phyloP scores from a whole-genome alignment of 148 eudicot genomes.

The Vaccinium vitisidaea region DNA sequence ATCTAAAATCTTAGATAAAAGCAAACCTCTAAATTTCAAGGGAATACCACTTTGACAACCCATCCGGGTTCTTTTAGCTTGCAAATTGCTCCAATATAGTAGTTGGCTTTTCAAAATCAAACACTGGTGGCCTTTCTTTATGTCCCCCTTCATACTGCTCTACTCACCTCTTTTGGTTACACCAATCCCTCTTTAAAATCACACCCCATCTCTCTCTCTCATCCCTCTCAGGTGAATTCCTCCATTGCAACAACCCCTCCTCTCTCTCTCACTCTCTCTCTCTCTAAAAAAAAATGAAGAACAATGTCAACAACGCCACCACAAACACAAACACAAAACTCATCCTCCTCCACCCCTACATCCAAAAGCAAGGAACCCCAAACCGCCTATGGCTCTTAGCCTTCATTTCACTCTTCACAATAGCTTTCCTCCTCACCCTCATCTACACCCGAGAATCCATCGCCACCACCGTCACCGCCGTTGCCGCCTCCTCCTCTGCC shows the following conservation, averaged over 20 bases:
- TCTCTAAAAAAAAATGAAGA: conserved; percentile 57
- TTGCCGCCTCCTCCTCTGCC: conserved; percentile 13
- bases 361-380: conserved; percentile 70
- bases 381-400: conserved; percentile 60
- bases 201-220: conserved; percentile 11
- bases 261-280: background rate
- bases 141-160: conserved; percentile 19
- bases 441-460: conserved; percentile 53
- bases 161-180: background rate
- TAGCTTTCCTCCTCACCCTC: conserved; percentile 57
- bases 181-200: conserved; percentile 23
- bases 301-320: conserved; percentile 31
- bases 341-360: conserved; percentile 74
- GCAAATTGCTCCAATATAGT: background rate
- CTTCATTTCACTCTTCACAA: conserved; percentile 52
- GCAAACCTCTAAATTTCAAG: too few relatives aligned
- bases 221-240: background rate
- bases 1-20: too few relatives aligned
- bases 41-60: too few relatives aligned
- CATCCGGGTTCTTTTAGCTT: background rate
- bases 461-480: conserved; percentile 30
- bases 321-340: conserved; percentile 47
- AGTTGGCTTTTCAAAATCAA: conserved; percentile 25
- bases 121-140: conserved; percentile 15
- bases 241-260: background rate